These are phyloP conservation scores for Evernia prunastri DNA, from an alignment of 495 filamentous ascomycete genomes.

Conservation along the genomic window DNA sequence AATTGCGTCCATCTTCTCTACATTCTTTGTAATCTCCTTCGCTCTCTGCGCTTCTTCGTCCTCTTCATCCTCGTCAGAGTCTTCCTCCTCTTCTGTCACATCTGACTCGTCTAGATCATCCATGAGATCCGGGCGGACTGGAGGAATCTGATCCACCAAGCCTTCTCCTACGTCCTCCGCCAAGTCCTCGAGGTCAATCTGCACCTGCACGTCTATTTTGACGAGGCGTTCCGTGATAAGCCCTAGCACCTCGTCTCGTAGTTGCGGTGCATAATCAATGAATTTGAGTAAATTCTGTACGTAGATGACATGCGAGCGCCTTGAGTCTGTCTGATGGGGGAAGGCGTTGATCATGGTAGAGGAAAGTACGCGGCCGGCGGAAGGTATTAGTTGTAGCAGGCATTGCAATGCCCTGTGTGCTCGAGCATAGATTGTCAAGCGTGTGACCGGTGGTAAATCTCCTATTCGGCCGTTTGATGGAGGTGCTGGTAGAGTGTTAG, in stretches of 20 bases:
- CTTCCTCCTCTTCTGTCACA: conserved; percentile 36
- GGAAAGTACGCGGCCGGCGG: conserved; percentile 63
- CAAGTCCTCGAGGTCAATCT: conserved; percentile 82
- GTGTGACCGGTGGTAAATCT: conserved; percentile 52
- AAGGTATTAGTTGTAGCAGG: conserved; percentile 69
- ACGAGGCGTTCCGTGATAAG: conserved; percentile 77
- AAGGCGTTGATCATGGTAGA: conserved; percentile 60
- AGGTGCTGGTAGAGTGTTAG: conserved; percentile 30
- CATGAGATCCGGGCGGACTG: conserved; percentile 26
- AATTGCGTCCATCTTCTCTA: conserved; percentile 88
- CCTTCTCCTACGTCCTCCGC: conserved; percentile 62
- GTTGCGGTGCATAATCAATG: conserved; percentile 65
- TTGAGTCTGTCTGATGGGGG: conserved; percentile 65
- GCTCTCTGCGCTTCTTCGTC: conserved; percentile 45
- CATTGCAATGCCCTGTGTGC: conserved; percentile 70
- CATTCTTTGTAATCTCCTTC: conserved; percentile 65
- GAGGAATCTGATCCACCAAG: conserved; percentile 29
- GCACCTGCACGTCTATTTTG: conserved; percentile 90
- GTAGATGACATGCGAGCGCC: conserved; percentile 66
- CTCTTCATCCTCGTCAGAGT: conserved; percentile 44
- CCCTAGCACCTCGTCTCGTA: conserved; percentile 76
- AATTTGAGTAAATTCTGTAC: conserved; percentile 72
- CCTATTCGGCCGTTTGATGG: conserved; percentile 50
- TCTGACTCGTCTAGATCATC: conserved; percentile 37
- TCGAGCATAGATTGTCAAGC: conserved; percentile 56